Percentiles rank a stretch among this genome's conserved stretches.
Conservation (phyloP, 2,329 filamentous ascomycete genomes). For the Fusarium brachygibbosum region DNA sequence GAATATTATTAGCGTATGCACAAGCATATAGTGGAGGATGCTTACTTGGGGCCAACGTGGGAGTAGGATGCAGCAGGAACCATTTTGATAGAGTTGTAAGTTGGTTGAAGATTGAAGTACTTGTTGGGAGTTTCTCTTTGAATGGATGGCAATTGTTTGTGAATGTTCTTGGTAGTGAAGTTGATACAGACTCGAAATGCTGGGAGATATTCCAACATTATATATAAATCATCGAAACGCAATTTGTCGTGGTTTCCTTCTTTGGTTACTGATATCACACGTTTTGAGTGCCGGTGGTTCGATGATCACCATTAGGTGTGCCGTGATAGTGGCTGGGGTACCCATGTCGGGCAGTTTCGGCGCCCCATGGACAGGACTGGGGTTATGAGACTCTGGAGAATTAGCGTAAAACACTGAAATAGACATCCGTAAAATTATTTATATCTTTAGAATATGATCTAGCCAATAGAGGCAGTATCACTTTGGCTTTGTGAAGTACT, state of each 20-base stretch:
- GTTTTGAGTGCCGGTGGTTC: constrained; percentile 44
- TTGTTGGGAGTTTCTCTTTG: not conserved
- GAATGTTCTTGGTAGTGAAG: constrained; percentile 2
- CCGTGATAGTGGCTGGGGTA: constrained; percentile 25
- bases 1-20: not conserved
- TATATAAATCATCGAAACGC: constrained; percentile 24
- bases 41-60: constrained; percentile 38
- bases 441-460: not conserved
- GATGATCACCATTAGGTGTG: constrained; percentile 40
- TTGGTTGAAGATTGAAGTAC: not conserved
- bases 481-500: not conserved
- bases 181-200: not conserved
- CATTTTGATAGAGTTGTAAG: constrained; percentile 29
- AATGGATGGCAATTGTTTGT: not conserved
- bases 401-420: constrained; percentile 4
- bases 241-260: constrained; percentile 12
- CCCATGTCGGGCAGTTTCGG: constrained; percentile 40
- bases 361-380: constrained; percentile 14
- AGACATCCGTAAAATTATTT: too few species aligned
- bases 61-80: constrained; percentile 29
- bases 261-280: constrained; percentile 20
- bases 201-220: constrained; percentile 12
- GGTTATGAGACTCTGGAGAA: constrained; percentile 11
- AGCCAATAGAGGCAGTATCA: not conserved
- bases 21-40: accelerated